These are phyloP conservation scores for Sphaceloma murrayae DNA, from an alignment of 2,329 filamentous ascomycete species.

Conservation along the genomic window DNA sequence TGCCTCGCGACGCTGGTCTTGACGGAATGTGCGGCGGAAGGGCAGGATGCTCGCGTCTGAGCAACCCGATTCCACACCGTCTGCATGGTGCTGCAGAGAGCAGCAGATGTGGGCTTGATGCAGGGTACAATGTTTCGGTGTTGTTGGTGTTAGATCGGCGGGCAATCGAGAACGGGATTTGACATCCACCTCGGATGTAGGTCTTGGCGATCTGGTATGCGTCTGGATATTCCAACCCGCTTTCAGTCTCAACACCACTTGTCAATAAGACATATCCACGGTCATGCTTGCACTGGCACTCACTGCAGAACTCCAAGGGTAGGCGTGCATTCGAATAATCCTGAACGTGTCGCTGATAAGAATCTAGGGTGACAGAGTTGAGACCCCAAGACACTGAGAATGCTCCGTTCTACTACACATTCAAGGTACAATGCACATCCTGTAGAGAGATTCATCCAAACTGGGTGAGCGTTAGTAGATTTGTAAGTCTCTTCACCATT, in stretches of 20 bases:
- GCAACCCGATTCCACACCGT: constrained; percentile 58
- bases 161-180: not conserved
- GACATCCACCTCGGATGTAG: not conserved
- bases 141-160: not conserved
- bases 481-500: constrained; percentile 49
- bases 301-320: constrained; percentile 63
- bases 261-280: not conserved
- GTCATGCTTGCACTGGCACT: constrained; percentile 58
- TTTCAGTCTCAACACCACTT: not conserved
- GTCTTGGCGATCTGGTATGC: constrained; percentile 8
- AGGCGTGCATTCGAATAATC: constrained; percentile 22
- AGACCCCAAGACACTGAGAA: constrained; percentile 73
- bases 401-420: constrained; percentile 88
- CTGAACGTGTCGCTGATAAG: constrained; percentile 16
- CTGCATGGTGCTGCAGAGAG: constrained; percentile 52
- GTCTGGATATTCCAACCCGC: not conserved
- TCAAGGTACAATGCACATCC: constrained; percentile 97
- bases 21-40: constrained; percentile 46
- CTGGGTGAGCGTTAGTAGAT: constrained; percentile 74
- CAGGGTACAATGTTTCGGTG: not conserved
- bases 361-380: constrained; percentile 75
- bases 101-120: not conserved
- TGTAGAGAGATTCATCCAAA: constrained; percentile 88
- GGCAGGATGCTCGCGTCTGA: constrained; percentile 51
- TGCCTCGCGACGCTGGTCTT: constrained; percentile 41